Percentiles rank a stretch among this genome's conserved stretches.
Evolutionary conservation across 768 basidiomycete species (phyloP).

Genomic region (Lactifluus rugatus): DNA sequence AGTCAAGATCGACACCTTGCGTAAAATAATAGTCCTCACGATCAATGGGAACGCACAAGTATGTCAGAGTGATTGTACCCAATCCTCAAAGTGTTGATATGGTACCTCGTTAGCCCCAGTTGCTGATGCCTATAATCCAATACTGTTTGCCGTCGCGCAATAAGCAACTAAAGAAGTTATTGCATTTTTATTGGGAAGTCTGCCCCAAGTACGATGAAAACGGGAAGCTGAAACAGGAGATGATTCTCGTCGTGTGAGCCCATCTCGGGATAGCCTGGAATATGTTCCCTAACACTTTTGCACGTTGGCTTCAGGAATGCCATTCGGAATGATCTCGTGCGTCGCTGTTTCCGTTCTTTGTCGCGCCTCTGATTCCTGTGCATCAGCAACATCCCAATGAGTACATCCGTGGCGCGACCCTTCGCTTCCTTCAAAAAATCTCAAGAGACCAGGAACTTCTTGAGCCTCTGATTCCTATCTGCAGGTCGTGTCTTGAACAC

Average conservation of each 20-base stretch:
- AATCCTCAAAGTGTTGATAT: background rate
- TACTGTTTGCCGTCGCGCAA: slow-evolving; percentile 91
- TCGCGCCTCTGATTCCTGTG: slow-evolving; percentile 4
- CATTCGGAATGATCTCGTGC: slow-evolving; percentile 91
- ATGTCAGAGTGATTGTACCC: slow-evolving; percentile 22
- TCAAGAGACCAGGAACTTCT: slow-evolving; percentile 86
- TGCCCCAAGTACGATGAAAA: slow-evolving; percentile 96
- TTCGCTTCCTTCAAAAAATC: slow-evolving; percentile 94
- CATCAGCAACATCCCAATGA: slow-evolving; percentile 96
- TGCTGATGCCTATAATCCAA: slow-evolving; percentile 99
- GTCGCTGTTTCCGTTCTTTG: slow-evolving; percentile 24
- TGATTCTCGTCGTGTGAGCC: slow-evolving; percentile 96
- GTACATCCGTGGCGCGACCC: slow-evolving; percentile 96
- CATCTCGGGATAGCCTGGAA: slow-evolving; percentile 11
- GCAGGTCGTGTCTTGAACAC: slow-evolving; percentile 91
- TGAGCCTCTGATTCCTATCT: slow-evolving; percentile 91
- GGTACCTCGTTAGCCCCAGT: slow-evolving; percentile 47
- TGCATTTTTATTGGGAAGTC: slow-evolving; percentile 96
- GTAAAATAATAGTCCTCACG: slow-evolving; percentile 86
- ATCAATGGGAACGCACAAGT: slow-evolving; percentile 94
- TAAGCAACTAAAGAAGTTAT: slow-evolving; percentile 93
- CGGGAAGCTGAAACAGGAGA: slow-evolving; percentile 98
- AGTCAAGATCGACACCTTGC: slow-evolving; percentile 91
- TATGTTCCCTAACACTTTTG: background rate
- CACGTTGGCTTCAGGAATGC: slow-evolving; percentile 56